Evolutionary conservation across 768 basidiomycete genomes (phyloP).

Genomic region (Leccinum arenicola): DNA sequence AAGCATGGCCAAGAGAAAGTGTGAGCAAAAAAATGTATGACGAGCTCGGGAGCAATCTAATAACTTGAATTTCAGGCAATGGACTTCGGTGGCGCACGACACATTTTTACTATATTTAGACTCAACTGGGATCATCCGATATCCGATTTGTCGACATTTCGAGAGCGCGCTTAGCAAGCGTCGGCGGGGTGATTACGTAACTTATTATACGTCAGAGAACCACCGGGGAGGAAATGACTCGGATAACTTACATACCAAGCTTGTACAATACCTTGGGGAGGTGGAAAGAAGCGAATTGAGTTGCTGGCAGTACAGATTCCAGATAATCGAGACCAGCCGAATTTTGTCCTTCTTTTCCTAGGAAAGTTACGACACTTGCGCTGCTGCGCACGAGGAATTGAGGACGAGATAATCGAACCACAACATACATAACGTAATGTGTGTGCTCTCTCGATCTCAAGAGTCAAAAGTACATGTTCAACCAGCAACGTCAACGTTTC

Average conservation of each 20-base stretch:
- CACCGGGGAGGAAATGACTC: neutral
- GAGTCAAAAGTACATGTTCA: neutral
- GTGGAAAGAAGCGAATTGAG: neutral
- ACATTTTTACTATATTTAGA: neutral
- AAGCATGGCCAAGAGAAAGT: conserved; percentile 11
- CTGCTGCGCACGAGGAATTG: too few species aligned
- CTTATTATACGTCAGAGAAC: neutral
- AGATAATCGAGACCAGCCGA: neutral
- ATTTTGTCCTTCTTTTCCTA: neutral
- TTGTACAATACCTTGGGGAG: too few species aligned
- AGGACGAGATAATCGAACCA: neutral
- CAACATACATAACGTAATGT: neutral
- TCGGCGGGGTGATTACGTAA: conserved; percentile 6
- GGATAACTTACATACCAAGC: neutral
- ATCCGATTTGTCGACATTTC: neutral
- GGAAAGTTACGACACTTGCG: neutral
- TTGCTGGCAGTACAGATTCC: neutral
- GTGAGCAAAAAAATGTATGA: conserved; percentile 1
- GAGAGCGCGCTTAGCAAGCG: neutral
- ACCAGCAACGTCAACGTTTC: neutral
- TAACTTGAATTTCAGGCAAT: neutral
- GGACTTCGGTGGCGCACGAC: neutral
- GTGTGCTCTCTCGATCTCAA: neutral
- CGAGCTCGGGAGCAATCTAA: neutral
- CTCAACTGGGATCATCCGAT: neutral